phyloP scores from a whole-genome alignment of 139 green algal genomes.

The Raphidocelis subcapitata region DNA sequence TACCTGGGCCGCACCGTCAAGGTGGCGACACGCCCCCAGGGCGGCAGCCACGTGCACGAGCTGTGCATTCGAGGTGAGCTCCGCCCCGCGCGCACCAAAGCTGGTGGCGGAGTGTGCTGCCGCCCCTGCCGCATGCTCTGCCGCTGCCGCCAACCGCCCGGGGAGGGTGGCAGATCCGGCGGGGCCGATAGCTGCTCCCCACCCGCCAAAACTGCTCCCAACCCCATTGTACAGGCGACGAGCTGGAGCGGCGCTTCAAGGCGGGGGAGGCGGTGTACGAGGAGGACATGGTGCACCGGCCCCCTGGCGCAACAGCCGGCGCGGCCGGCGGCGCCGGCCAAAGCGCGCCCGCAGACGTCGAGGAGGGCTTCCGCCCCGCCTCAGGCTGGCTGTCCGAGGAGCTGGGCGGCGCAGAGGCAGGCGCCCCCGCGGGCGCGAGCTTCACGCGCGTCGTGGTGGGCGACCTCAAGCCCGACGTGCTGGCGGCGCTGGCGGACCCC shows the following conservation, averaged over 20 bases:
- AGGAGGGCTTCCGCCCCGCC: slow-evolving; percentile 36
- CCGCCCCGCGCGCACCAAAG: too few species aligned
- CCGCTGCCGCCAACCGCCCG: too few species aligned
- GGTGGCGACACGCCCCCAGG: slow-evolving; percentile 48
- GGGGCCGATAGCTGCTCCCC: too few species aligned
- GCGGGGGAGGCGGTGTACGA: slow-evolving; percentile 68
- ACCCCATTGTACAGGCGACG: slow-evolving; percentile 7
- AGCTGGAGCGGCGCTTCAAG: slow-evolving; percentile 59
- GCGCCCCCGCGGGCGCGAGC: not conserved
- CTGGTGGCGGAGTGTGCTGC: too few species aligned
- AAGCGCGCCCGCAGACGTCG: too few species aligned
- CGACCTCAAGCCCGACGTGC: slow-evolving; percentile 64
- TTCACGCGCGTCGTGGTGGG: slow-evolving; percentile 73
- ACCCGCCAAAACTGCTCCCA: not conserved
- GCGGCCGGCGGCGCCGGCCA: too few species aligned
- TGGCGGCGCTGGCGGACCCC: slow-evolving; percentile 60
- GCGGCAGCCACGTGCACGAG: slow-evolving; percentile 62
- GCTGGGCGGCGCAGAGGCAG: not conserved
- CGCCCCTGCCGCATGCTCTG: too few species aligned
- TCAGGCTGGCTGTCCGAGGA: slow-evolving; percentile 13
- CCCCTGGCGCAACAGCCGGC: slow-evolving; percentile 40
- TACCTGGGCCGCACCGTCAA: slow-evolving; percentile 73
- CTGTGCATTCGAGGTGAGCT: slow-evolving; percentile 32
- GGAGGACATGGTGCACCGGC: slow-evolving; percentile 70
- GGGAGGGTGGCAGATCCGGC: too few species aligned